Conservation (phyloP, 495 filamentous ascomycete genomes). For the Neurospora sp. region DNA sequence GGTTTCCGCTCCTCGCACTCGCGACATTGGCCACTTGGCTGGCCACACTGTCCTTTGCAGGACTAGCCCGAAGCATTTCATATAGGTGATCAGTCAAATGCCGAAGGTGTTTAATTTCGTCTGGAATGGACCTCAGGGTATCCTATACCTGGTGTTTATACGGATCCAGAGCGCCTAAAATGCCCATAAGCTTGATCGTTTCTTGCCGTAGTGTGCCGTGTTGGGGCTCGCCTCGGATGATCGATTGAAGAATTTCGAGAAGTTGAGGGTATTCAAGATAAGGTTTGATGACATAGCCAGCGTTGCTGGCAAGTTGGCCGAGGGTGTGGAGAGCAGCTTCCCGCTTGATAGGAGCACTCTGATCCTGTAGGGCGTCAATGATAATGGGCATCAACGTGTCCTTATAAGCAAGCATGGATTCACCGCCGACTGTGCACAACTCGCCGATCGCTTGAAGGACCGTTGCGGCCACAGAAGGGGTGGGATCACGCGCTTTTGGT, state of each 20-base stretch:
- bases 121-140: background rate
- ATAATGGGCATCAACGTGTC: constrained; percentile 89
- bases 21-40: background rate
- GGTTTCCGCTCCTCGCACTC: background rate
- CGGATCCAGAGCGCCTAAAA: constrained; percentile 89
- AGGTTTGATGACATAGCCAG: constrained; percentile 94
- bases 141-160: constrained; percentile 76
- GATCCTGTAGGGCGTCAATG: constrained; percentile 82
- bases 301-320: constrained; percentile 85
- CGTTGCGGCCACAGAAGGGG: constrained; percentile 78
- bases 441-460: constrained; percentile 92
- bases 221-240: constrained; percentile 82
- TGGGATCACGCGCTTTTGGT: constrained; percentile 75
- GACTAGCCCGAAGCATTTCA: background rate
- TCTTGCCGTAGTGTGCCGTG: constrained; percentile 73
- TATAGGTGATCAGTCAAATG: background rate
- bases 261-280: constrained; percentile 91
- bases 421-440: constrained; percentile 82
- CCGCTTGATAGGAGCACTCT: constrained; percentile 76
- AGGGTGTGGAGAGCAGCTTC: constrained; percentile 86
- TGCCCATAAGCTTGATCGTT: constrained; percentile 92
- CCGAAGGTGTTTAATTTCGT: background rate
- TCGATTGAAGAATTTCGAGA: constrained; percentile 81
- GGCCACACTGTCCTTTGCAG: background rate
- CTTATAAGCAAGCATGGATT: constrained; percentile 81